phyloP scores from a whole-genome alignment of 352 stramenopile species.

The Sclerospora graminicola region DNA sequence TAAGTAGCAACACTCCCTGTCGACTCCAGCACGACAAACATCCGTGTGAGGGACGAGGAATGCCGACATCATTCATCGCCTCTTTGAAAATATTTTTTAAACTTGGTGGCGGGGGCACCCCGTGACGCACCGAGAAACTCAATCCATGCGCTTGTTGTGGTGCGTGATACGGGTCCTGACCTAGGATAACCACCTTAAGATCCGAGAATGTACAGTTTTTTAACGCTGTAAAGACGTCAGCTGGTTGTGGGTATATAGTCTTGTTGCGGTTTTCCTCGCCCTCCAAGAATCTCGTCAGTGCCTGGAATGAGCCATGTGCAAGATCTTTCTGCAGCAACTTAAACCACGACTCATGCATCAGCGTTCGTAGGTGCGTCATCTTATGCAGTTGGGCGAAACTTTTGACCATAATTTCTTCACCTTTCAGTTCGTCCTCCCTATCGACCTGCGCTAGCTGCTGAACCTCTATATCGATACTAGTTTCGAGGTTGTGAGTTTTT shows the following conservation, averaged over 20 bases:
- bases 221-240: constrained; percentile 85
- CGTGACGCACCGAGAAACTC: constrained; percentile 87
- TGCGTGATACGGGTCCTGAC: constrained; percentile 89
- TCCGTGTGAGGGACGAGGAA: constrained; percentile 77
- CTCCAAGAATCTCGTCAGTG: constrained; percentile 35
- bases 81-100: constrained; percentile 99
- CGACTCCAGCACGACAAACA: constrained; percentile 89
- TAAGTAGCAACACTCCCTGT: constrained; percentile 97
- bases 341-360: constrained; percentile 56
- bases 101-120: constrained; percentile 87
- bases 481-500: not conserved
- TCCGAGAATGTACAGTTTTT: constrained; percentile 81
- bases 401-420: constrained; percentile 14
- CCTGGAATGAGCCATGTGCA: constrained; percentile 32
- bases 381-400: constrained; percentile 20
- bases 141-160: constrained; percentile 79
- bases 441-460: not conserved
- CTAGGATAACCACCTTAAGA: constrained; percentile 90
- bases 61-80: constrained; percentile 65
- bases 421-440: not conserved
- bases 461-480: not conserved
- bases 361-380: constrained; percentile 19
- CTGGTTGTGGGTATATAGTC: constrained; percentile 79
- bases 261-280: constrained; percentile 49
- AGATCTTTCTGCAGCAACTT: constrained; percentile 42